Evolutionary conservation across 2,329 filamentous ascomycete species (phyloP).

Genomic region (Xylaria sp.): DNA sequence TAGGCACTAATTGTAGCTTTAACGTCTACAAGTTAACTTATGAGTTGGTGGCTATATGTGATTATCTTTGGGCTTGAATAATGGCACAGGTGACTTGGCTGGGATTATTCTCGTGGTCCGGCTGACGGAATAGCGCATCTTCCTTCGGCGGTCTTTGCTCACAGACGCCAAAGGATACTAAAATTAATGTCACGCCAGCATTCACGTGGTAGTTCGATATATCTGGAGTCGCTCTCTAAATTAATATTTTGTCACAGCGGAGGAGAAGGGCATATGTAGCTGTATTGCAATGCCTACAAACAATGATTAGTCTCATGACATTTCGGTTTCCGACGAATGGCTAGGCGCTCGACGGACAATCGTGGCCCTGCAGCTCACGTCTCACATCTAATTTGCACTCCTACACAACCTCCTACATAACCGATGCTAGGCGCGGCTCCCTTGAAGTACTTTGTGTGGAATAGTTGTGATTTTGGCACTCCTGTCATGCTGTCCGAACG

Average conservation of each 20-base stretch:
- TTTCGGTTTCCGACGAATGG: conserved; percentile 26
- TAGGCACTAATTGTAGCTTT: too few species aligned
- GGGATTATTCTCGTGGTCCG: neutral
- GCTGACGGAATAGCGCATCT: neutral
- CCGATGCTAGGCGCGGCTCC: conserved; percentile 2
- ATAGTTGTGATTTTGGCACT: conserved; percentile 30
- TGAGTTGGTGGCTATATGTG: too few species aligned
- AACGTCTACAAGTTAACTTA: too few species aligned
- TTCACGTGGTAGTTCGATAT: conserved; percentile 3
- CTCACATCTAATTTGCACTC: conserved; percentile 13
- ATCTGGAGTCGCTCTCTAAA: neutral
- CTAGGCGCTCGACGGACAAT: conserved; percentile 14
- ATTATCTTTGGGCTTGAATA: too few species aligned
- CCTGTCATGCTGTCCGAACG: conserved; percentile 32
- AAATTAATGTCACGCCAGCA: neutral
- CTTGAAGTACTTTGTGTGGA: neutral
- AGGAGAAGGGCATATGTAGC: neutral
- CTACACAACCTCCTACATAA: neutral
- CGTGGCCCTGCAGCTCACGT: conserved; percentile 19
- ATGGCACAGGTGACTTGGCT: too few species aligned
- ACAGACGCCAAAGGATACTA: neutral
- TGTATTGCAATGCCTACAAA: conserved; percentile 3
- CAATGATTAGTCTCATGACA: neutral
- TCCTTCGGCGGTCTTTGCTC: neutral
- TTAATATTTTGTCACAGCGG: neutral